Evolutionary conservation across 441 rosid genomes (phyloP).

Genomic region (Sinapis alba): DNA sequence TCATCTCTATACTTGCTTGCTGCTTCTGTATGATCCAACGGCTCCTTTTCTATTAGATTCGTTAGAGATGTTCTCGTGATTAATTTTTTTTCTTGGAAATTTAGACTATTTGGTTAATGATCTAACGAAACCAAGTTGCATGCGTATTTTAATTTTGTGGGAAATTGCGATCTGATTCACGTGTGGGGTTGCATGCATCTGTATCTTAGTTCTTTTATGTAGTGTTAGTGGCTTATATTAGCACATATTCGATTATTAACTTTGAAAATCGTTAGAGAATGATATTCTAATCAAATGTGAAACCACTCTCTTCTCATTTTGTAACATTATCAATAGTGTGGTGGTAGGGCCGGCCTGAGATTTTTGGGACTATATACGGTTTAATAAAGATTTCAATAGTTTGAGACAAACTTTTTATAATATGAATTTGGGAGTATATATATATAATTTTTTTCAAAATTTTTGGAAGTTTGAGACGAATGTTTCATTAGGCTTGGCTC

Average conservation of each 20-base stretch:
- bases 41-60: neutral
- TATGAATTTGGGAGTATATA: too few species aligned
- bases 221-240: neutral
- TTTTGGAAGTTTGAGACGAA: too few species aligned
- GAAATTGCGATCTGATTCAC: neutral
- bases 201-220: neutral
- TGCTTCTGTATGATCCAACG: neutral
- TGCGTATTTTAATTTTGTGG: neutral
- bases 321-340: neutral
- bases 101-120: slow-evolving; percentile 1
- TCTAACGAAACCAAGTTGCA: neutral
- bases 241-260: too few species aligned
- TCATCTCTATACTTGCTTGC: neutral
- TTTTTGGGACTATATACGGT: too few species aligned
- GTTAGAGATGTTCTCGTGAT: neutral
- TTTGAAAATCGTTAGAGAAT: neutral
- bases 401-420: too few species aligned
- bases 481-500: too few species aligned
- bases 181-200: slow-evolving; percentile 15
- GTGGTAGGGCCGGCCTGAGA: too few species aligned
- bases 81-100: neutral
- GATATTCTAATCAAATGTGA: neutral
- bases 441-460: too few species aligned
- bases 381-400: too few species aligned
- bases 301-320: neutral